A percentile compares a stretch with the other conserved stretches of the same genome.
Conservation (phyloP, 2,329 filamentous ascomycete genomes). For the Fusarium sp. region DNA sequence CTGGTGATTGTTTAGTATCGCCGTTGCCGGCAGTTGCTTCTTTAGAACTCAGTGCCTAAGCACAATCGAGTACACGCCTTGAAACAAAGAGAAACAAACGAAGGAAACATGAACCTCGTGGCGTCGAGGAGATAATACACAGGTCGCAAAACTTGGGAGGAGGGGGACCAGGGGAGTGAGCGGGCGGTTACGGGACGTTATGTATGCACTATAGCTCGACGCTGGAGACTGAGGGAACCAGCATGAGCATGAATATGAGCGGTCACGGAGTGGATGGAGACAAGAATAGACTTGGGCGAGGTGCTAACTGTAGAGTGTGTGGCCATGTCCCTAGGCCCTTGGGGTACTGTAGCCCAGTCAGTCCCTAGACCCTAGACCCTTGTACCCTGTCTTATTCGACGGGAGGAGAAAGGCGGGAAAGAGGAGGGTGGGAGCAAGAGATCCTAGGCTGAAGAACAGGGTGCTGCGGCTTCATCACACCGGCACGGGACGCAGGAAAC, state of each 20-base stretch:
- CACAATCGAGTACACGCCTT: slow-evolving; percentile 45
- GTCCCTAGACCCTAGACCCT: slow-evolving; percentile 37
- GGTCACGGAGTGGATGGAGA: slow-evolving; percentile 45
- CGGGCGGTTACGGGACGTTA: slow-evolving; percentile 64
- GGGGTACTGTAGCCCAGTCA: slow-evolving; percentile 34
- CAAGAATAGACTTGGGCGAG: slow-evolving; percentile 47
- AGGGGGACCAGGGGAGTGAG: slow-evolving; percentile 50
- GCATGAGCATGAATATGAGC: slow-evolving; percentile 36
- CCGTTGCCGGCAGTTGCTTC: slow-evolving; percentile 57
- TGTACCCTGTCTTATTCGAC: slow-evolving; percentile 32
- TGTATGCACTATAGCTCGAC: slow-evolving; percentile 57
- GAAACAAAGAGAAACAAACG: slow-evolving; percentile 48
- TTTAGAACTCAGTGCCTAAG: slow-evolving; percentile 44
- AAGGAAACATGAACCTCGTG: slow-evolving; percentile 52
- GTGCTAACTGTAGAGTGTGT: slow-evolving; percentile 32
- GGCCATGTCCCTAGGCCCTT: slow-evolving; percentile 36
- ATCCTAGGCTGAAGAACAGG: slow-evolving; percentile 23
- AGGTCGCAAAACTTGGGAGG: slow-evolving; percentile 59
- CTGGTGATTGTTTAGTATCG: slow-evolving; percentile 39
- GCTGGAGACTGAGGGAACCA: slow-evolving; percentile 40
- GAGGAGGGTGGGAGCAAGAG: slow-evolving; percentile 35
- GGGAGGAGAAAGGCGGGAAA: slow-evolving; percentile 21
- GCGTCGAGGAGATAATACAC: slow-evolving; percentile 52
- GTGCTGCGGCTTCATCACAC: slow-evolving; percentile 42
- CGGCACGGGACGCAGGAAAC: slow-evolving; percentile 40